Conservation (phyloP, 345 rosid genomes). For the Corchorus capsularis region DNA sequence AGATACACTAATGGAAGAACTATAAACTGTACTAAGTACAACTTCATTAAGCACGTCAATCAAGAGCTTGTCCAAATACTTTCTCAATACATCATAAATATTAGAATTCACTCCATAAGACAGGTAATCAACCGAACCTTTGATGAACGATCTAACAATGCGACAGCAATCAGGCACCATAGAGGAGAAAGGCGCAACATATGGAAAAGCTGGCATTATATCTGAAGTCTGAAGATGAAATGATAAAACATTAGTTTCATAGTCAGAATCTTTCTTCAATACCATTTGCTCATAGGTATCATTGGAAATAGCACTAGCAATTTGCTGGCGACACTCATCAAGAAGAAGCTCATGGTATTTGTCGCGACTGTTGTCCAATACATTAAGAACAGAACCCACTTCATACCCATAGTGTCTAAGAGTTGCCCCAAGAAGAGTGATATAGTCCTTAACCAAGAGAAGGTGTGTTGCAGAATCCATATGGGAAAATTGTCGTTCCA, state of each 20-base stretch:
- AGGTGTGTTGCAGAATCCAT: slow-evolving; percentile 95
- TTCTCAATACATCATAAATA: slow-evolving; percentile 53
- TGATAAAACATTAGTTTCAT: slow-evolving; percentile 70
- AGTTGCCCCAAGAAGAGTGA: slow-evolving; percentile 80
- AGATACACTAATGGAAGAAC: slow-evolving; percentile 56
- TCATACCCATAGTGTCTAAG: slow-evolving; percentile 80
- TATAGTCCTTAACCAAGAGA: slow-evolving; percentile 91
- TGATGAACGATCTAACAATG: slow-evolving; percentile 82
- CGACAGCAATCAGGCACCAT: slow-evolving; percentile 96
- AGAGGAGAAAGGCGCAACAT: slow-evolving; percentile 86
- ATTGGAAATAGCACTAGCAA: slow-evolving; percentile 48
- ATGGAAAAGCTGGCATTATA: slow-evolving; percentile 88
- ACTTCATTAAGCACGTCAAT: slow-evolving; percentile 83
- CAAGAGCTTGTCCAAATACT: slow-evolving; percentile 85
- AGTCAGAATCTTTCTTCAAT: slow-evolving; percentile 77
- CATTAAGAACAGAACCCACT: slow-evolving; percentile 68
- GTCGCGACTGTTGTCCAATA: slow-evolving; percentile 67
- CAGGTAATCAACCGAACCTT: slow-evolving; percentile 92
- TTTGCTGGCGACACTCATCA: slow-evolving; percentile 77
- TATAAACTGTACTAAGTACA: slow-evolving; percentile 56
- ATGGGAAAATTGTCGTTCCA: slow-evolving; percentile 70
- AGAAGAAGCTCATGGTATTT: slow-evolving; percentile 93
- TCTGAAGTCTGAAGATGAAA: slow-evolving; percentile 85
- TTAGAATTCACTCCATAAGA: slow-evolving; percentile 65
- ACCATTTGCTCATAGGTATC: slow-evolving; percentile 85